Base-by-base conservation (phyloP, 495 filamentous ascomycete genomes). In the Aspergillus incahuasiensis region DNA sequence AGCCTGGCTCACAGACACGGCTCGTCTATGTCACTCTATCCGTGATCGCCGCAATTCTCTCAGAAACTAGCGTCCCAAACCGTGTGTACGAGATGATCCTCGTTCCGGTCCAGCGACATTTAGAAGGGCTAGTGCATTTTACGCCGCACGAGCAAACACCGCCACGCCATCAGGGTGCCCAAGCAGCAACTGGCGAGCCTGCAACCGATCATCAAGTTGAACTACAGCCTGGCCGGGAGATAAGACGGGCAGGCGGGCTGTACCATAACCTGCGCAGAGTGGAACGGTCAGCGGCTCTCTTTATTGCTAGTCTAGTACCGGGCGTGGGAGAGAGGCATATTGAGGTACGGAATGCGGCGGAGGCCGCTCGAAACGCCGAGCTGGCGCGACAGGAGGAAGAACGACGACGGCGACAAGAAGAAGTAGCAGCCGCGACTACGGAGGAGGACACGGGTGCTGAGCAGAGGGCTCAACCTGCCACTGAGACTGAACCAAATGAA, bases 251-350 rank as follows among this genome's bases (percentile, higher is more conserved):
- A 15, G 38, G 50, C 16, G 63, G 54, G 28, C 11, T 71, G 16
- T 61, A 63, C 59, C 73, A 85, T 39, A 77, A 78, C 28, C 62
- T 88, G 12, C 74, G 88, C 58, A 74, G 84, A 13, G 67, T 81
- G 12, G 91, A 95, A 66, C 80, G 90, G 48, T 86, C 88, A 13
- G 66, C 88, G n/a, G 81, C 91, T 13, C 73, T 96, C 28, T 92
- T 96, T 62, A 68, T 96, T 34, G 90, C 90, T 6, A 94, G 88
- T 70, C 73, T 96, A 49, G 83, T 90, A 25, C 91, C 91, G 0
- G 91, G 91, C 7, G 77, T 96, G 13, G 89, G 90, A 0, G 91
- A 96, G 68, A 72, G 89, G 42, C 87, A 94, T 63, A 89, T 95
- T 43, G 78, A 80, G 55, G 85, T 82, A 34, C 76, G 85, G 35